phyloP scores from a whole-genome alignment of 2,329 filamentous ascomycete species.

The Pseudopithomyces maydicus region DNA sequence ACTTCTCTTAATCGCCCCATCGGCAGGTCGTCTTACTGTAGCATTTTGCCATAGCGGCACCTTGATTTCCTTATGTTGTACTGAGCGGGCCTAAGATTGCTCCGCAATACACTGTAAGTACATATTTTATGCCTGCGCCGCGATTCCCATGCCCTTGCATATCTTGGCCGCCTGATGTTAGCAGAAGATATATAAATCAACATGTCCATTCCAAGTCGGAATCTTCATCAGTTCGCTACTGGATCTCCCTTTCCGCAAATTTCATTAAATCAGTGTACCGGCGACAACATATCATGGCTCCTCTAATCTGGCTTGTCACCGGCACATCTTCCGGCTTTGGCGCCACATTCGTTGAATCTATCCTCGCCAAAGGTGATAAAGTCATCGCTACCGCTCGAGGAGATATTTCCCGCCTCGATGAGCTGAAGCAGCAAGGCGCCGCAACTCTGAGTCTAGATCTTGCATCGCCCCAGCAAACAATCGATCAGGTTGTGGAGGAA shows the following conservation, averaged over 20 bases:
- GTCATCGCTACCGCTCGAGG: conserved; percentile 58
- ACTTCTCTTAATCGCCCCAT: too few relatives aligned
- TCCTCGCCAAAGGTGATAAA: conserved; percentile 55
- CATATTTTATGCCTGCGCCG: too few relatives aligned
- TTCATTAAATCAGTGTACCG: not conserved
- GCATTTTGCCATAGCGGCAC: too few relatives aligned
- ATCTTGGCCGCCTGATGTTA: too few relatives aligned
- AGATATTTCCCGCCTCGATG: conserved; percentile 41
- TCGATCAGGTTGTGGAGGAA: conserved; percentile 46
- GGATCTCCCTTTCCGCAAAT: not conserved
- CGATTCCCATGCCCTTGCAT: too few relatives aligned
- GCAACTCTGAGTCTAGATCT: conserved; percentile 55
- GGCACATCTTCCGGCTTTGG: conserved; percentile 60
- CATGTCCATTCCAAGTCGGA: too few relatives aligned
- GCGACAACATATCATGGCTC: conserved; percentile 12
- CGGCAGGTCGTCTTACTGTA: too few relatives aligned
- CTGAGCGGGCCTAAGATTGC: too few relatives aligned
- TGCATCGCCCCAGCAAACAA: conserved; percentile 44
- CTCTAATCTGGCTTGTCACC: conserved; percentile 56
- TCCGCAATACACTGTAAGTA: too few relatives aligned
- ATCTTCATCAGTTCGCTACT: not conserved
- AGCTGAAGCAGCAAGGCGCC: conserved; percentile 53
- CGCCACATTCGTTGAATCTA: conserved; percentile 49
- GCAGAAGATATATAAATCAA: too few relatives aligned
- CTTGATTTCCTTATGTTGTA: too few relatives aligned